Percentiles rank a stretch among this genome's conserved stretches.
phyloP scores from a whole-genome alignment of 176 grass and related monocot species.

The Cenchrus americanus region DNA sequence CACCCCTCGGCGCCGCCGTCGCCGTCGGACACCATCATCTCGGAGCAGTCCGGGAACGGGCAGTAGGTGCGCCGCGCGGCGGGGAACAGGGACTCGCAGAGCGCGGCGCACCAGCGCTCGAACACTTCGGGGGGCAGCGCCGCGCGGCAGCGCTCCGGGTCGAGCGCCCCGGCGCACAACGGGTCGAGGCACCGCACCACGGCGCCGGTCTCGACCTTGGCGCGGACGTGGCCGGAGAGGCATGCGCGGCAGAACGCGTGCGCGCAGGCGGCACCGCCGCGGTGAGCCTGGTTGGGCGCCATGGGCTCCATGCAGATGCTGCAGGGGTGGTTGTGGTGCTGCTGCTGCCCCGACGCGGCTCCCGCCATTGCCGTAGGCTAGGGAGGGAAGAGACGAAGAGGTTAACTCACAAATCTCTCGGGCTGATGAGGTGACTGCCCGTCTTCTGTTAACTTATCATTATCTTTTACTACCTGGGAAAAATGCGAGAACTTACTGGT shows the following conservation, averaged over 20 bases:
- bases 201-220: constrained; percentile 50
- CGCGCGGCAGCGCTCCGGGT: constrained; percentile 44
- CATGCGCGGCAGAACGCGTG: constrained; percentile 71
- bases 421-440: too few relatives aligned
- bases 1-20: not conserved
- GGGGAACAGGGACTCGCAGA: constrained; percentile 55
- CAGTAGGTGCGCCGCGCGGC: constrained; percentile 47
- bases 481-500: too few relatives aligned
- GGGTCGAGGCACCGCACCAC: constrained; percentile 59
- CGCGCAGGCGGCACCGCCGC: constrained; percentile 38
- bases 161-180: constrained; percentile 39
- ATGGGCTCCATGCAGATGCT: constrained; percentile 75
- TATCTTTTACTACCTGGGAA: too few relatives aligned
- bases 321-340: constrained; percentile 31
- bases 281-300: constrained; percentile 9
- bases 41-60: constrained; percentile 74
- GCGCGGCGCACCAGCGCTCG: constrained; percentile 55
- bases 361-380: not conserved
- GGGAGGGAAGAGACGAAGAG: too few relatives aligned
- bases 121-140: constrained; percentile 39
- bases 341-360: not conserved
- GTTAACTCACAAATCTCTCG: too few relatives aligned
- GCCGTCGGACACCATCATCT: constrained; percentile 49
- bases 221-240: constrained; percentile 50
- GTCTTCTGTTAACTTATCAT: too few relatives aligned